A percentile compares a stretch with the other conserved stretches of the same genome.
These are phyloP conservation scores for Neobulgaria alba DNA, from an alignment of 2,329 filamentous ascomycete genomes.

Conservation along the genomic window DNA sequence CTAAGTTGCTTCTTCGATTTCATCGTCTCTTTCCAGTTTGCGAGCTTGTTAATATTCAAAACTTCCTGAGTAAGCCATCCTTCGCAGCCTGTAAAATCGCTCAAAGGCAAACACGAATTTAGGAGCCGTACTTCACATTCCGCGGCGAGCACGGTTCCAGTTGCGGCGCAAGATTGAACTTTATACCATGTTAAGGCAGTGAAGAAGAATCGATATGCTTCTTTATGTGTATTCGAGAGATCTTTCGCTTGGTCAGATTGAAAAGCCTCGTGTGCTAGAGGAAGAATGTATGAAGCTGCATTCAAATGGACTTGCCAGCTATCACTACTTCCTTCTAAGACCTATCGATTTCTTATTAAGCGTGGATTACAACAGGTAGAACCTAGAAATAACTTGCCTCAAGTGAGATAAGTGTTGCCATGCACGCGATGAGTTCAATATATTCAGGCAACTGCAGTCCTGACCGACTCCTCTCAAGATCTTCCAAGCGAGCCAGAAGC, in stretches of 20 bases:
- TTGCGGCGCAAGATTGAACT: slow-evolving; percentile 39
- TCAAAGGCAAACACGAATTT: slow-evolving; percentile 29
- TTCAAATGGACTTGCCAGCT: slow-evolving; percentile 44
- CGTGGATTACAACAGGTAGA: neutral
- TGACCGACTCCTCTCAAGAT: neutral
- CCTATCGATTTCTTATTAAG: slow-evolving; percentile 1
- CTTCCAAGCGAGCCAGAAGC: neutral
- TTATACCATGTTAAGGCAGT: slow-evolving; percentile 40
- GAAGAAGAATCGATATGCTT: slow-evolving; percentile 41
- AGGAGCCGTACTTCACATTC: slow-evolving; percentile 10
- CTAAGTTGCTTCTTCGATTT: slow-evolving; percentile 36
- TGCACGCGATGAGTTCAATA: slow-evolving; percentile 36
- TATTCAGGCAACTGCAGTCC: slow-evolving; percentile 33
- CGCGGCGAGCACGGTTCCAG: slow-evolving; percentile 10
- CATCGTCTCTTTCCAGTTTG: slow-evolving; percentile 47
- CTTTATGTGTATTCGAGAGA: slow-evolving; percentile 31
- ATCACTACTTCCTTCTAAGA: slow-evolving; percentile 33
- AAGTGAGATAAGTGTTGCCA: slow-evolving; percentile 7
- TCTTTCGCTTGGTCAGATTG: neutral
- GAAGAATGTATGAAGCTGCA: slow-evolving; percentile 32
- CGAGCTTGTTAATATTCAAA: slow-evolving; percentile 41
- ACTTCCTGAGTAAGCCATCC: slow-evolving; percentile 48
- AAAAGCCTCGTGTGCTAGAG: neutral
- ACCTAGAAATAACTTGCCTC: slow-evolving; percentile 14
- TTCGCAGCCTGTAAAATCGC: slow-evolving; percentile 36